Percentiles rank a stretch among this genome's conserved stretches.
Conservation (phyloP, 345 rosid genomes). For the Citrus reticulata region DNA sequence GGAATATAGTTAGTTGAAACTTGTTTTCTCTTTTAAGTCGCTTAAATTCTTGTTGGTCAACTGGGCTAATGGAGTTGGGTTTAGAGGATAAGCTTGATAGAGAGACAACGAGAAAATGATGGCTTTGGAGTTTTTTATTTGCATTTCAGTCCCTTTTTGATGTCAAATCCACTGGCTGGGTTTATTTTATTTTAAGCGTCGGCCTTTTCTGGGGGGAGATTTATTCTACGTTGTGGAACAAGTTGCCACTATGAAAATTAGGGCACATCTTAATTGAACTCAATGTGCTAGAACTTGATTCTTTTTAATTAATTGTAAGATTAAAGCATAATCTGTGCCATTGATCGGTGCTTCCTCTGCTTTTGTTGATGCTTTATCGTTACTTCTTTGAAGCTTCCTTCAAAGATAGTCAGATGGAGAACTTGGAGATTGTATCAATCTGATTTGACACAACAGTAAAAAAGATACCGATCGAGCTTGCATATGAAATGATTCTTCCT, state of each 20-base stretch:
- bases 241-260: not conserved
- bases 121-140: not conserved
- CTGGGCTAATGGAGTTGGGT: not conserved
- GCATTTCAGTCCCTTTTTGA: not conserved
- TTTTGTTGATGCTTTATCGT: not conserved
- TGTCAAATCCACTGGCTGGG: not conserved
- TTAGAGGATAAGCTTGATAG: not conserved
- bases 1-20: not conserved
- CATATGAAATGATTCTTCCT: not conserved
- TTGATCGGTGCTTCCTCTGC: not conserved
- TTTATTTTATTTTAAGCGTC: not conserved
- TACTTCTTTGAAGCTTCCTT: not conserved
- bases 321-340: not conserved
- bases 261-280: not conserved
- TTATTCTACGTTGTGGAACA: not conserved
- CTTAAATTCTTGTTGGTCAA: conserved; percentile 1
- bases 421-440: not conserved
- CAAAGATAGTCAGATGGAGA: not conserved
- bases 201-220: not conserved
- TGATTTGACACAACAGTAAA: too few relatives aligned
- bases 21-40: not conserved
- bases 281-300: conserved; percentile 3
- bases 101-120: not conserved
- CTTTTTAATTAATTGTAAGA: not conserved
- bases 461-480: not conserved